phyloP scores from a whole-genome alignment of 768 basidiomycete species.

The Ephemerocybe angulata region DNA sequence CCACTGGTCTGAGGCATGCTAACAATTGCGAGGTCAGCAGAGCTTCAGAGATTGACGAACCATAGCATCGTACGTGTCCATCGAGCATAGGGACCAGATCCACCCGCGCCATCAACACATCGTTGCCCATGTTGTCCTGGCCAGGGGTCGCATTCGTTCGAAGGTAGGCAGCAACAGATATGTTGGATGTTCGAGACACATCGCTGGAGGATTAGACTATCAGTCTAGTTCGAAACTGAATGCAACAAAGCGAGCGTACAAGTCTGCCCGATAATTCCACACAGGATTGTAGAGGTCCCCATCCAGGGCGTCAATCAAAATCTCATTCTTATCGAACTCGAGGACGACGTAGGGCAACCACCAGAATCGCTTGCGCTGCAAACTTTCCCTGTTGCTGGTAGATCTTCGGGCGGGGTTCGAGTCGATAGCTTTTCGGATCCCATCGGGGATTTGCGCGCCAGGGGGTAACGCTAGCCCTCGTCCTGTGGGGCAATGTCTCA shows the following conservation, averaged over 20 bases:
- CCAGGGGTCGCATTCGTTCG: slow-evolving; percentile 74
- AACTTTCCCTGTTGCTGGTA: slow-evolving; percentile 79
- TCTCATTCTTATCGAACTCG: slow-evolving; percentile 97
- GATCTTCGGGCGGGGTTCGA: slow-evolving; percentile 51
- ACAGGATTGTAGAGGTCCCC: slow-evolving; percentile 88
- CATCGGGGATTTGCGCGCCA: slow-evolving; percentile 75
- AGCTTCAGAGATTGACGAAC: slow-evolving; percentile 3
- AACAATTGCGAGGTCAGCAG: slow-evolving; percentile 12
- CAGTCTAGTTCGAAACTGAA: neutral
- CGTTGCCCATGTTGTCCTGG: slow-evolving; percentile 95
- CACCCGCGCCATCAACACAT: slow-evolving; percentile 88
- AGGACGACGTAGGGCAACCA: slow-evolving; percentile 97
- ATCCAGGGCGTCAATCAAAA: slow-evolving; percentile 91
- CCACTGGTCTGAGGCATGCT: slow-evolving; percentile 91
- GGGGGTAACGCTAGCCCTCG: slow-evolving; percentile 79
- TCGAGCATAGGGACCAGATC: slow-evolving; percentile 85
- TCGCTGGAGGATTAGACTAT: slow-evolving; percentile 69
- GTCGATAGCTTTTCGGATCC: slow-evolving; percentile 79
- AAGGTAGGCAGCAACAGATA: slow-evolving; percentile 89
- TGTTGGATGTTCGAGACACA: slow-evolving; percentile 89
- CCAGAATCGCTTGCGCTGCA: slow-evolving; percentile 92
- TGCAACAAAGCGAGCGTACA: slow-evolving; percentile 53
- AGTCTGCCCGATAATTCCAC: slow-evolving; percentile 95
- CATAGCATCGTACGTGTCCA: slow-evolving; percentile 51
- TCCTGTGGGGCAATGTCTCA: slow-evolving; percentile 37